Evolutionary conservation across 1,139 yeast genomes (phyloP), one percentile per base, ranked within the genome.

Genomic region (Yamadazyma atlantica): DNA sequence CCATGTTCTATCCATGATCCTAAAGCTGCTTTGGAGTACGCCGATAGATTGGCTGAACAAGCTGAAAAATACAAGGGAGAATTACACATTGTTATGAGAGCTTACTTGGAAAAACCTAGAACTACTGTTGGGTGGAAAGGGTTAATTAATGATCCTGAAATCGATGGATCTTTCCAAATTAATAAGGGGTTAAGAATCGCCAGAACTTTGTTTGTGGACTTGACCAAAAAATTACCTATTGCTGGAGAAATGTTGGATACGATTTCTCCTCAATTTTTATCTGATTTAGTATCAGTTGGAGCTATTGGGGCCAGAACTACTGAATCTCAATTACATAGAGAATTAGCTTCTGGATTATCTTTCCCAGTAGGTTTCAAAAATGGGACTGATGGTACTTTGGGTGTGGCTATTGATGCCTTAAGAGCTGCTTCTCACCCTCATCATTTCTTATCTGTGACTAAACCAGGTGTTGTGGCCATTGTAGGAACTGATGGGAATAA

Each of bases 41-140:
- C 95, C 42, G 64, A 62, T 27, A 75, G 85, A 51, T 73, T 92
- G 50, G 75, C 80, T 60, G 72, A 72, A 45, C 66, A 85, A 45
- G 71, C 89, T 32, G 82, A 78, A 36, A 87, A 86, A 64, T 75
- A 86, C 47, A 63, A 78, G 43, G 78, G 73, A 40, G 97, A 92
- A 50, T 71, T 92, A 47, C 83, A 85, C 37, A 78, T 92, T 44
- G 77, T 92, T 50, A 92, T 92, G 97, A 82, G 97, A 68, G 97
- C 97, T 12, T 92, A 92, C 75, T 75, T 92, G 54, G 98, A 92
- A 66, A 92, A 92, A 67, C 98, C 98, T 57, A 82, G 98, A 71
- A 92, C 98, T 46, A 92, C 97, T 23, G 97, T 92, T 39, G 98
- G 98, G 48, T 92, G 98, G 98, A 92, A 92, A 70, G 98, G 98